phyloP scores from a whole-genome alignment of 2,329 filamentous ascomycete genomes.

The Pseudogymnoascus sp. region DNA sequence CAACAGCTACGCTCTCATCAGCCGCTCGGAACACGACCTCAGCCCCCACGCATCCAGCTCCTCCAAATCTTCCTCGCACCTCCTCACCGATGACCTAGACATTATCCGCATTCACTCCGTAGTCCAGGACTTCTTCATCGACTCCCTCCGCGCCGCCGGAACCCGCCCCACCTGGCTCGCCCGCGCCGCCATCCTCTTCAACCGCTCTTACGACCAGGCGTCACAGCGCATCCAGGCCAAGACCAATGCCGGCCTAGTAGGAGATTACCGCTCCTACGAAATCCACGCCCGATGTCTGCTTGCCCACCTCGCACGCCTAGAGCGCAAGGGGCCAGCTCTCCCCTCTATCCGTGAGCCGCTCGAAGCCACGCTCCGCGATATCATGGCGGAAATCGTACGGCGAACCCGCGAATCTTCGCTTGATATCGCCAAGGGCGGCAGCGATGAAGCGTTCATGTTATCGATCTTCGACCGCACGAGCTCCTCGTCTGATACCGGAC shows the following conservation, averaged over 20 bases:
- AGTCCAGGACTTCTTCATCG: constrained; percentile 46
- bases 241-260: constrained; percentile 37
- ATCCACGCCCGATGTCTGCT: constrained; percentile 44
- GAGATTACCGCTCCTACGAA: constrained; percentile 46
- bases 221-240: constrained; percentile 37
- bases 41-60: constrained; percentile 20
- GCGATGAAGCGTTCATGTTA: constrained; percentile 28
- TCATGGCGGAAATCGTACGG: constrained; percentile 37
- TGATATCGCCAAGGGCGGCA: constrained; percentile 31
- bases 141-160: constrained; percentile 35
- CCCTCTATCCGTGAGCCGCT: constrained; percentile 30
- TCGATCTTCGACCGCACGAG: constrained; percentile 47
- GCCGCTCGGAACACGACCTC: constrained; percentile 41
- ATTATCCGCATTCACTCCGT: constrained; percentile 45
- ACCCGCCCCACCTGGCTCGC: constrained; percentile 43
- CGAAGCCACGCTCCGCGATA: constrained; percentile 31
- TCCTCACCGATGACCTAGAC: constrained; percentile 40
- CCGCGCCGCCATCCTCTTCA: constrained; percentile 42
- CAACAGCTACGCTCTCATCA: constrained; percentile 46
- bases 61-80: constrained; percentile 31
- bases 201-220: constrained; percentile 41
- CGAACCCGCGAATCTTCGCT: constrained; percentile 36
- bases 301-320: constrained; percentile 35
- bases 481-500: constrained; percentile 41
- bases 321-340: constrained; percentile 29